Evolutionary conservation across 306 rosid genomes (phyloP), one percentile per base, ranked within the genome.

Genomic region (Chamaecrista fasciculata): DNA sequence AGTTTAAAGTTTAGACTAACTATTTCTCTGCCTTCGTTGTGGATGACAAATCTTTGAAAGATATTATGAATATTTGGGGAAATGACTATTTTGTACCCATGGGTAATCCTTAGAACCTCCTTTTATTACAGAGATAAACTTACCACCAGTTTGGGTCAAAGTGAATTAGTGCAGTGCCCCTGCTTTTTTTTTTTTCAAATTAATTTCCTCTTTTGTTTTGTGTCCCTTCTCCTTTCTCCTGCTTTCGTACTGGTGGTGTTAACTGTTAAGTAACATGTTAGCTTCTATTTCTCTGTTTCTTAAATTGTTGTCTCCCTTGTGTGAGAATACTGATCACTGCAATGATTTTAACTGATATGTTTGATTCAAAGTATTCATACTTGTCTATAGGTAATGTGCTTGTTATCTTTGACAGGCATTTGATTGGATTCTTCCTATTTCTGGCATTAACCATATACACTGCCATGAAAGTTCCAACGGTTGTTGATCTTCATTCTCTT

Each of bases 371-470:
- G 55, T 24, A 24, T 37, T 42, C 2, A 23, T 34, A 8, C 19
- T 19, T 18, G 10, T 59, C 24, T 34, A 28, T 60, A 33, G 59
- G 21, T 21, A 28, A 6, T 66, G 36, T 62, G 59, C 29, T 40
- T 69, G 18, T 36, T 56, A 34, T 69, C 67, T 62, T 24, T 24
- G 83, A 68, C 83, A 95, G 99, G 91, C 99, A 95, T 87, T 84
- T 95, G 86, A 87, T 95, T 6, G 99, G 99, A 70, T 95, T 95
- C 82, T 85, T 95, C 87, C 74, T 95, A 62, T 95, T 95, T 80
- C 96, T 95, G 52, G 31, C 95, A 73, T 79, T 95, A 84, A 95
- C 99, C 78, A 66, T 95, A 79, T 95, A 87, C 86, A 95, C 99
- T 70, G 96, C 92, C 57, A 80, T 68, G 80, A 78, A 89, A 85